phyloP scores from a whole-genome alignment of 1,284 basidiomycete genomes.

The Apiotrichum laibachii region DNA sequence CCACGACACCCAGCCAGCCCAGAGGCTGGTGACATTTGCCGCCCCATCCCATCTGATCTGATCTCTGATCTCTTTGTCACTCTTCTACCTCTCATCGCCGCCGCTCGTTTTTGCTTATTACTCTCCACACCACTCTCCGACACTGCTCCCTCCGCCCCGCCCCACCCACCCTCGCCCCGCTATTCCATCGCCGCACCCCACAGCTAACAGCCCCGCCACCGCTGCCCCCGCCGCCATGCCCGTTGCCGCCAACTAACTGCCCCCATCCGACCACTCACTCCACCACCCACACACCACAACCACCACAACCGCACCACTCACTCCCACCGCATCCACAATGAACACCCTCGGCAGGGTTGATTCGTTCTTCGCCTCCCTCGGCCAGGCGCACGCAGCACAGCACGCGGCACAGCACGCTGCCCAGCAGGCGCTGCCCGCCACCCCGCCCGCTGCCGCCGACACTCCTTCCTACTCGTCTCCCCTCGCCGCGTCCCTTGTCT shows the following conservation, averaged over 20 bases:
- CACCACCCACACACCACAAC: not conserved
- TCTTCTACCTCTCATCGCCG: no score
- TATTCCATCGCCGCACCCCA: no score
- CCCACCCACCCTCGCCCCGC: no score
- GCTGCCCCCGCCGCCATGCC: not conserved
- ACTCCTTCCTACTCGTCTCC: not conserved
- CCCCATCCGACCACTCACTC: not conserved
- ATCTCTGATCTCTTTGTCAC: no score
- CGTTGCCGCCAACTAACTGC: not conserved
- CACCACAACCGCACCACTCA: no score
- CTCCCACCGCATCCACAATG: constrained; percentile 4
- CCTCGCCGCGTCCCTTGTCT: not conserved
- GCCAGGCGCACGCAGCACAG: not conserved
- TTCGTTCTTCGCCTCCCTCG: constrained; percentile 26
- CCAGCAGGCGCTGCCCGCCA: not conserved
- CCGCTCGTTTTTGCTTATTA: no score
- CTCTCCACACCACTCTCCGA: no score
- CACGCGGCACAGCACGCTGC: not conserved
- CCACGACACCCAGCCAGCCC: no score
- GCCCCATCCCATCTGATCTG: no score
- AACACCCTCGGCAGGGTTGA: constrained; percentile 23
- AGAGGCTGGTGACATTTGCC: no score
- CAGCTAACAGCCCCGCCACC: no score
- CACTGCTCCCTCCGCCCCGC: no score
- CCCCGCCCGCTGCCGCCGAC: constrained; percentile 3